Base-by-base conservation (phyloP, 208 protist species). In the Wallacemonas sp. region DNA sequence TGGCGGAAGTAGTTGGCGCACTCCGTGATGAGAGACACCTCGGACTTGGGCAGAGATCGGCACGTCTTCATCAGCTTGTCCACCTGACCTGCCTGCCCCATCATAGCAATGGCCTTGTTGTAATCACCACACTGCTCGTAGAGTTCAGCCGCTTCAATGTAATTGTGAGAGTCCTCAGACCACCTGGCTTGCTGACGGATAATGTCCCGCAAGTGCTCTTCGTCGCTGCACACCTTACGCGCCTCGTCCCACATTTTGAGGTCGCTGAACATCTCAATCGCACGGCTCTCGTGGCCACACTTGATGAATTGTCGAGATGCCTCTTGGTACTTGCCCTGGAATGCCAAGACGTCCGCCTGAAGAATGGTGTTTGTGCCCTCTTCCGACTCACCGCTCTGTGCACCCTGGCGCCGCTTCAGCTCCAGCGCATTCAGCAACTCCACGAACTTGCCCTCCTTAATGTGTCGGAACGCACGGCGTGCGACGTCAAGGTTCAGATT, bases 211-310 rank as follows among this genome's bases (percentile, higher is more conserved):
- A 96, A 64, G 70, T 94, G 72, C 47, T 81, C 79, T 41, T 95
- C 84, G 51, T 97, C 88, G n/a, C 73, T 84, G 75, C 93, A 94
- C n/a, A 97, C 72, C 60, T 86, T 80, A 61, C 88, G 86, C 24
- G 97, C 97, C 36, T 97, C 85, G 34, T 91, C 79, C 92, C 95
- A 98, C 89, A 96, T 91, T 59, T 97, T 96, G 39, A 98, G 62
- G 75, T 98, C 96, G 51, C 86, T 95, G 78, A 88, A 98, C 94
- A 98, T 98, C 34, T 98, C 91, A 77, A 98, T 93, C 46, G 92
- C 92, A 38, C 75, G 65, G 38, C 88, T 66, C 59, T 93, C 79
- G 56, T 83, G 47, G 45, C 84, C 90, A 21, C 69, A 66, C 72
- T 96, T 95, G 39, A 94, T 62, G 69, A 96, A 98, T 55, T 94